Base-by-base conservation (phyloP, 129 eudicot species). In the Solidago caesia region DNA sequence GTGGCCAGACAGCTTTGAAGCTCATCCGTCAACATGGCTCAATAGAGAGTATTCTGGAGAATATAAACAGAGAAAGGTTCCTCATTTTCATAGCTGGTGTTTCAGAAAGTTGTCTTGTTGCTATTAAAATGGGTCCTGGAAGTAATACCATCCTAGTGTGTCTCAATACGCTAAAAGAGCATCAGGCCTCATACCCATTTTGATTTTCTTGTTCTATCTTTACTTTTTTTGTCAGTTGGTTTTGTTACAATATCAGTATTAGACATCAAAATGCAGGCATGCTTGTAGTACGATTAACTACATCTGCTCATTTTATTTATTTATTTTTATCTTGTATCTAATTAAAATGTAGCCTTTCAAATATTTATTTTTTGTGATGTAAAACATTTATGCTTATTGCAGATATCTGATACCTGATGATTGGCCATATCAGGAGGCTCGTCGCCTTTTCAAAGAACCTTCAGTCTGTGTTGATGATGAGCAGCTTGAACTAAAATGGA, bases 381-480 rank as follows among this genome's bases (percentile, higher is more conserved):
- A 52, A 42, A 63, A 39, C 44, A 14, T 41, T 0, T 62, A 33
- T 33, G 39, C 39, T 33, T 33, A 33, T 33, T 82, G 65, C 80
- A 91, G 99, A 75, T 95, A 88, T 83, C 97, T 85, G 62, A 86
- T 89, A 76, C 94, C 97, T 77, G 97, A 88, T 12, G 85, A 91
- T 48, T 95, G 99, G 99, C 97, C 99, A 39, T 95, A 88, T 89
- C 55, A 82, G 68, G 99, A 95, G 78, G 96, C 96, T 60, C 84
- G 99, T 33, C 82, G 84, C 49, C 92, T 95, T 77, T 95, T 95
- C 47, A 95, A 89, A 81, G 99, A 91, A 55, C 99, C 99, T 13
- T 68, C 70, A 46, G 96, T 95, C 15, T 79, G 81, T 74, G 67
- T 82, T 49, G 93, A 87, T 73, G 91, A 86, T 29, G 96, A 88